These are phyloP conservation scores for Linum usitatissimum DNA, from an alignment of 345 rosid species.

Conservation along the genomic window DNA sequence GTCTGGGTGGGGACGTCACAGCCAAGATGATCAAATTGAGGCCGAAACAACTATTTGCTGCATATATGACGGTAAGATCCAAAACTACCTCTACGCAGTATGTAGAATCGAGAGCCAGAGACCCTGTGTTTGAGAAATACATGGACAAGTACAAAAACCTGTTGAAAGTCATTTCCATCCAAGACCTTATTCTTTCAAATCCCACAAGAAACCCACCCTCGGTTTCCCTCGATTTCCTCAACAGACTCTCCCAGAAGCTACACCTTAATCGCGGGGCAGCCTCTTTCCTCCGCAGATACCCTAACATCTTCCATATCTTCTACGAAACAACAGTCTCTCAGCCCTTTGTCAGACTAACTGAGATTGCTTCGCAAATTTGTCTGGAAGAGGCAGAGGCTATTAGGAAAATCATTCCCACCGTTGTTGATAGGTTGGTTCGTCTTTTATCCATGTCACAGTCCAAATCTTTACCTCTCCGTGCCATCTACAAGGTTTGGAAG, in stretches of 20 bases:
- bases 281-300: conserved; percentile 61
- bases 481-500: conserved; percentile 88
- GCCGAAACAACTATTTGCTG: neutral
- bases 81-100: conserved; percentile 65
- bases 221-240: conserved; percentile 65
- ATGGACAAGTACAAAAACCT: conserved; percentile 87
- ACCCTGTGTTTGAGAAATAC: conserved; percentile 69
- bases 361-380: conserved; percentile 37
- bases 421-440: conserved; percentile 48
- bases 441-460: conserved; percentile 56
- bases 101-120: conserved; percentile 66
- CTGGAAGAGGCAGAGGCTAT: conserved; percentile 50
- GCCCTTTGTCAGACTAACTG: conserved; percentile 60
- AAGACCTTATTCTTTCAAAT: conserved; percentile 66
- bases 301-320: conserved; percentile 62
- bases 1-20: neutral
- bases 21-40: neutral
- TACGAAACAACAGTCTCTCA: conserved; percentile 44
- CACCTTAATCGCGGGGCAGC: conserved; percentile 77
- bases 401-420: conserved; percentile 30
- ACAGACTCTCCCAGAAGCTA: conserved; percentile 71
- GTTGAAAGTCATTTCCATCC: conserved; percentile 56
- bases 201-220: conserved; percentile 42
- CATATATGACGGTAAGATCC: conserved; percentile 30
- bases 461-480: conserved; percentile 68